phyloP scores from a whole-genome alignment of 164 flowering plant genomes.

The Magnolia kwangsiensis region DNA sequence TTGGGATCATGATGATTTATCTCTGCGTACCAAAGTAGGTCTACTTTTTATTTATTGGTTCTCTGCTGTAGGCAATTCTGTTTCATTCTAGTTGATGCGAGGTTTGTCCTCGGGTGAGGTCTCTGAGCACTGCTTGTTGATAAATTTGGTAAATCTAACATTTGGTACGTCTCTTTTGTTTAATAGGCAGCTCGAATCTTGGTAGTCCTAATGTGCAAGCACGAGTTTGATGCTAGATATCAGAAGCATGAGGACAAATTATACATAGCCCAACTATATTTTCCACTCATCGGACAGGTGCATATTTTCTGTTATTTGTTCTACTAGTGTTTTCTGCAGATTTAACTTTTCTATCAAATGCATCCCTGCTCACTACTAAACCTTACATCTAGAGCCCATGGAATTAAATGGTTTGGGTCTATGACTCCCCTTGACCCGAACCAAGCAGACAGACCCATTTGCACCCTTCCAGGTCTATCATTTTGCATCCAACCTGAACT shows the following conservation, averaged over 20 bases:
- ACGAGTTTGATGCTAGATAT: conserved; percentile 94
- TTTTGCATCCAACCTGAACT: no score
- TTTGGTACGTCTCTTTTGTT: conserved; percentile 5
- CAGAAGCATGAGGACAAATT: conserved; percentile 96
- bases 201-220: conserved; percentile 95
- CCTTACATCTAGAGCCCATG: no score
- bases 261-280: conserved; percentile 93
- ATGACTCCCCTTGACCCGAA: no score
- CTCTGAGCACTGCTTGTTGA: background rate
- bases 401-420: no score
- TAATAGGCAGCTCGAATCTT: conserved; percentile 88
- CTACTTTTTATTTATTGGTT: background rate
- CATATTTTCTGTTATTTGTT: background rate
- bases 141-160: background rate
- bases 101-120: no score
- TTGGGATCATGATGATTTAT: conserved; percentile 94
- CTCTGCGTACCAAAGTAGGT: conserved; percentile 82
- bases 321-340: background rate
- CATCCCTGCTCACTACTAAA: background rate
- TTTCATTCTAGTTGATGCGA: background rate
- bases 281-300: conserved; percentile 98
- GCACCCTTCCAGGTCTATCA: no score
- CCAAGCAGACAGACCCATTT: no score
- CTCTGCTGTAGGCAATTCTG: background rate
- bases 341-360: background rate